Evolutionary conservation across 768 basidiomycete species (phyloP).

Genomic region (Pleurotus giganteus): DNA sequence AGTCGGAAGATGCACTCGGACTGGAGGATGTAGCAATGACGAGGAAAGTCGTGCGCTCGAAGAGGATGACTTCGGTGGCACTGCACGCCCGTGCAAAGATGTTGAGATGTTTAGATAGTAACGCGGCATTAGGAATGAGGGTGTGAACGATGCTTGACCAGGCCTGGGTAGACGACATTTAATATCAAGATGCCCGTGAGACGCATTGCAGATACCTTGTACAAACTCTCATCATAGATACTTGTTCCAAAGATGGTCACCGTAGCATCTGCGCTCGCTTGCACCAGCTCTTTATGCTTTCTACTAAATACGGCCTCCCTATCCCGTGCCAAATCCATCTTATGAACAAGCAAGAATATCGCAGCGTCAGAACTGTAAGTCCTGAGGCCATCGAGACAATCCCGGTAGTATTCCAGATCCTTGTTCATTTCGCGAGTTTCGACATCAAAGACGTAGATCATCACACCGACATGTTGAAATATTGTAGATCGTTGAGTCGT

Average conservation of each 20-base stretch:
- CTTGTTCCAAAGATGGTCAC: conserved; percentile 88
- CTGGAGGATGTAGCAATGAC: conserved; percentile 84
- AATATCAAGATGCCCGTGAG: conserved; percentile 4
- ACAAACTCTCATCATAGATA: conserved; percentile 96
- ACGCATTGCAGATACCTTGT: conserved; percentile 58
- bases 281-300: conserved; percentile 71
- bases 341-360: conserved; percentile 91
- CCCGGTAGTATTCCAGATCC: conserved; percentile 89
- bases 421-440: conserved; percentile 81
- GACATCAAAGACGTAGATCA: conserved; percentile 98
- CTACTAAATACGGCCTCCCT: conserved; percentile 59
- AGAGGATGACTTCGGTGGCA: conserved; percentile 92
- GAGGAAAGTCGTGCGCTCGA: conserved; percentile 96
- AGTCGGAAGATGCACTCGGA: conserved; percentile 34
- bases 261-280: conserved; percentile 56
- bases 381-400: conserved; percentile 81
- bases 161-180: conserved; percentile 51
- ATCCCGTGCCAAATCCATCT: conserved; percentile 91
- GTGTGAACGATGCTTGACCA: conserved; percentile 98
- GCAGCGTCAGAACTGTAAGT: conserved; percentile 79
- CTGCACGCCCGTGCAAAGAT: conserved; percentile 85
- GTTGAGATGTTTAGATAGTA: conserved; percentile 82
- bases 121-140: conserved; percentile 91
- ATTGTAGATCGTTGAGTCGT: conserved; percentile 90
- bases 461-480: conserved; percentile 93